Evolutionary conservation across 2,329 filamentous ascomycete species (phyloP).

Genomic region (Xylaria sp.): DNA sequence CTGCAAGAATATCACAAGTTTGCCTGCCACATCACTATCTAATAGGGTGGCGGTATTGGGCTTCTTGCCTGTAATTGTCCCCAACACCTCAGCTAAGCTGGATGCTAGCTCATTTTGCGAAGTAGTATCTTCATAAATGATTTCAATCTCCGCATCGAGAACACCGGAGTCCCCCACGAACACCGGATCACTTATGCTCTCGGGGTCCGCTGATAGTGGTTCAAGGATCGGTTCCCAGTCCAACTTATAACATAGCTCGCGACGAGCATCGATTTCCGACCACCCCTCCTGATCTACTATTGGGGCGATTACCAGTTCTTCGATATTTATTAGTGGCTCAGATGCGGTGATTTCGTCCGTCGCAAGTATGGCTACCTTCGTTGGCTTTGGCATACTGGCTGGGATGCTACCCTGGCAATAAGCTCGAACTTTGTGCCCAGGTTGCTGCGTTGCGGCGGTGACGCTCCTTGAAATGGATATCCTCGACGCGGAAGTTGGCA

Average conservation of each 20-base stretch:
- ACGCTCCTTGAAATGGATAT: slow-evolving; percentile 53
- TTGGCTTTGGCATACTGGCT: slow-evolving; percentile 48
- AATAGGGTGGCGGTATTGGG: slow-evolving; percentile 50
- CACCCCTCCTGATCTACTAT: slow-evolving; percentile 53
- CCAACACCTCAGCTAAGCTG: slow-evolving; percentile 50
- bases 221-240: slow-evolving; percentile 58
- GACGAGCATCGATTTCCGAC: slow-evolving; percentile 47
- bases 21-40: slow-evolving; percentile 49
- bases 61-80: slow-evolving; percentile 49
- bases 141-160: slow-evolving; percentile 51
- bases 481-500: slow-evolving; percentile 56
- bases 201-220: slow-evolving; percentile 39
- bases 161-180: slow-evolving; percentile 35
- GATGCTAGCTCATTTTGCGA: slow-evolving; percentile 51
- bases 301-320: slow-evolving; percentile 55
- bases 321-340: slow-evolving; percentile 52
- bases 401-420: slow-evolving; percentile 52
- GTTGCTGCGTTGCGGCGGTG: slow-evolving; percentile 42
- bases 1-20: slow-evolving; percentile 56
- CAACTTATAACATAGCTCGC: slow-evolving; percentile 59
- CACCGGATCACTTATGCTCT: slow-evolving; percentile 31
- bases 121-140: slow-evolving; percentile 52
- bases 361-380: slow-evolving; percentile 54
- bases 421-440: slow-evolving; percentile 50
- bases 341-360: slow-evolving; percentile 44